Evolutionary conservation across 2,329 filamentous ascomycete species (phyloP), one percentile per base, ranked within the genome.

Genomic region (Hypoxylon sp.): DNA sequence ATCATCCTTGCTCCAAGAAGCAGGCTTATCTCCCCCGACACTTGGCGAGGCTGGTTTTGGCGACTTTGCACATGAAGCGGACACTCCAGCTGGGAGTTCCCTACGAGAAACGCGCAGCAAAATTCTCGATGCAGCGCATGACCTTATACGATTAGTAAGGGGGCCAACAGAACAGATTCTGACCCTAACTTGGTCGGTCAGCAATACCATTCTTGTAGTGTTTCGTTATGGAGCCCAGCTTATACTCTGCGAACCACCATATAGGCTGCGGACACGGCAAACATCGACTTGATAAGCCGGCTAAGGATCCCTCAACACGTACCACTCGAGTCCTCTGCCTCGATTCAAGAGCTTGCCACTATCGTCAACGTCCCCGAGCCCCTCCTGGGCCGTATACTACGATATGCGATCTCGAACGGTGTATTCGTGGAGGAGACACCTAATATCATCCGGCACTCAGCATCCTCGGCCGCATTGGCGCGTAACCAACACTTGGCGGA

Each of bases 111-210:
- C 60, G 19, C 65, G 68, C 14, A 64, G 60, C 45, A 59, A 58
- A 5, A 68, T 70, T 21, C 38, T 66, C n/a, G 62, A 66, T 45
- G 58, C 62, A 17, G 55, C 65, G n/a, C 62, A 66, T 9, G 68
- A 70, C 17, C 48, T 70, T 19, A 53, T 68, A 46, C 65, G 60
- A 34, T 48, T 70, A 25, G 62, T 70, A 19, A 56, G 45, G n/a
- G 68, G 67, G 4, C 65, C 68, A 28, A 68, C 56, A 2, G 68
- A 70, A 25, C 65, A 68, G 36, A 41, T 70, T 46, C 38, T 68
- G 45, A 57, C 55, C 30, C 50, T 68, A 52, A 58, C 68, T 38
- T 68, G 62, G 65, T 63, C 62, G 59, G 68, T 68, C 17, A 64
- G 68, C 68, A 61, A 19, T 41, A 28, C 14, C 32, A 13, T 4